A percentile compares a stretch with the other conserved stretches of the same genome.
Conservation (phyloP, 2,329 filamentous ascomycete species). For the Aureobasidium leucospermi region DNA sequence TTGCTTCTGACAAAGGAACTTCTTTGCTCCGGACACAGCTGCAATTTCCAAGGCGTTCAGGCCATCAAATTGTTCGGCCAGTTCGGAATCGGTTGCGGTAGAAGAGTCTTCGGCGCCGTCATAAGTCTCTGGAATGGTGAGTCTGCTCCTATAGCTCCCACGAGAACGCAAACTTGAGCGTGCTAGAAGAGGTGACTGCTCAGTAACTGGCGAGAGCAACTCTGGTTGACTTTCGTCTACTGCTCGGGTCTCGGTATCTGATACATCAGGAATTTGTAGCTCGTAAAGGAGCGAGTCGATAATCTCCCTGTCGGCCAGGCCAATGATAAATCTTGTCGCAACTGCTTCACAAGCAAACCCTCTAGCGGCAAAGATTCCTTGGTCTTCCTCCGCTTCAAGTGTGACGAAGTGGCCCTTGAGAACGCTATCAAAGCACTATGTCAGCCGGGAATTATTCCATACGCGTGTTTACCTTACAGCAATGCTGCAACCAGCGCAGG, state of each 20-base stretch:
- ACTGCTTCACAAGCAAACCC: conserved; percentile 73
- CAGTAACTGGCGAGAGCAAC: neutral
- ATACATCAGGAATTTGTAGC: conserved; percentile 40
- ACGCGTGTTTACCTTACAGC: conserved; percentile 43
- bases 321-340: conserved; percentile 68
- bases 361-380: conserved; percentile 59
- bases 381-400: conserved; percentile 52
- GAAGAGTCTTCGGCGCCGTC: neutral
- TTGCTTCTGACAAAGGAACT: conserved; percentile 70
- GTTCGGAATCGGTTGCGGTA: conserved; percentile 35
- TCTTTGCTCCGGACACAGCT: conserved; percentile 72
- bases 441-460: neutral
- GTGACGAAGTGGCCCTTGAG: conserved; percentile 67
- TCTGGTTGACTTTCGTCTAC: neutral
- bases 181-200: neutral
- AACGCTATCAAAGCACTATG: conserved; percentile 42
- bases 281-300: conserved; percentile 70
- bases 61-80: conserved; percentile 65
- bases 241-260: neutral
- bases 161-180: conserved; percentile 4
- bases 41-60: conserved; percentile 85
- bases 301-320: conserved; percentile 63
- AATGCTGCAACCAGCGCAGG: conserved; percentile 65
- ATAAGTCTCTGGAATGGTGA: neutral
- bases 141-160: conserved; percentile 2